Evolutionary conservation across 164 flowering plant genomes (phyloP).

Genomic region (Sedum album): DNA sequence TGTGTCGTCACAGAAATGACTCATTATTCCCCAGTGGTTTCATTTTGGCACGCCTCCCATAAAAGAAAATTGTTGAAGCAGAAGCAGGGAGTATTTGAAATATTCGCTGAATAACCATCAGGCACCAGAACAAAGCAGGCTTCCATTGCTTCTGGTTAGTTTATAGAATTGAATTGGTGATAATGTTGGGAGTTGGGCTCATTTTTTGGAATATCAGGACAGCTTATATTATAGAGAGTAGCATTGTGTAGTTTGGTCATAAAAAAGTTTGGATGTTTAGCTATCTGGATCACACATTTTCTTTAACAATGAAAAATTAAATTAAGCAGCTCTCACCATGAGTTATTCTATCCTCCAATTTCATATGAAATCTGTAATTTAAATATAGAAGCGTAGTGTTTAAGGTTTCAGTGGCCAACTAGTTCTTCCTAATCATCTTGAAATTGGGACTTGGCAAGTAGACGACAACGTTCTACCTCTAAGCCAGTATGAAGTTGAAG

Average conservation of each 20-base stretch:
- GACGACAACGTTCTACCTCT: neutral
- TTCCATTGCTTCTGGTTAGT: neutral
- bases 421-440: neutral
- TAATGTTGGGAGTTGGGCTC: neutral
- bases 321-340: neutral
- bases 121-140: neutral
- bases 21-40: neutral
- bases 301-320: too few species aligned
- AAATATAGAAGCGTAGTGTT: neutral
- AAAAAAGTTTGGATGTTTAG: too few species aligned
- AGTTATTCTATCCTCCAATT: neutral
- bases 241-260: neutral
- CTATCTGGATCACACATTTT: too few species aligned
- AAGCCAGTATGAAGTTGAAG: neutral
- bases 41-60: neutral
- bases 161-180: neutral
- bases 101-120: neutral
- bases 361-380: neutral
- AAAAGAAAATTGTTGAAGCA: neutral
- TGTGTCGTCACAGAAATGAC: constrained; percentile 32
- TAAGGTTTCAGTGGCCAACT: neutral
- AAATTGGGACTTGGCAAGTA: neutral
- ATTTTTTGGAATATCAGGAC: neutral
- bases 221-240: neutral
- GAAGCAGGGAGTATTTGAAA: neutral